Evolutionary conservation across 345 rosid genomes (phyloP).

Genomic region (Abelmoschus esculentus): DNA sequence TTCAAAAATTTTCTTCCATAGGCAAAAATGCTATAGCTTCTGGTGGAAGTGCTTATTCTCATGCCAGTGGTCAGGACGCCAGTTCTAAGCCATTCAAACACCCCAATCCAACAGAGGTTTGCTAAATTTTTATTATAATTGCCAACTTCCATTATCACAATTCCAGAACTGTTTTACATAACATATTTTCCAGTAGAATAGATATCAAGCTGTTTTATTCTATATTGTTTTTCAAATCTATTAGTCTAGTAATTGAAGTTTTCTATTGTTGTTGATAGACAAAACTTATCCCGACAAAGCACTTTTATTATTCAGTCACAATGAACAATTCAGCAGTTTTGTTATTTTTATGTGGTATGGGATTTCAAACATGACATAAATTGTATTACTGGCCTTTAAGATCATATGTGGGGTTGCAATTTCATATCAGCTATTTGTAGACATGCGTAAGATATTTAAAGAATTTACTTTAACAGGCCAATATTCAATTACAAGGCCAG

Average conservation of each 20-base stretch:
- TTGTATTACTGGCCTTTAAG: neutral
- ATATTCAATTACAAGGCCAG: conserved; percentile 29
- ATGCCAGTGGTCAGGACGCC: conserved; percentile 20
- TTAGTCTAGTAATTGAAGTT: neutral
- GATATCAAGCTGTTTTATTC: neutral
- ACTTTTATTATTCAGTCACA: neutral
- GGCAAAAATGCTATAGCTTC: conserved; percentile 22
- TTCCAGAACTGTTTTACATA: neutral
- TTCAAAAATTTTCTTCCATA: conserved; percentile 36
- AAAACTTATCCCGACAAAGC: neutral
- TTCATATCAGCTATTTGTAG: neutral
- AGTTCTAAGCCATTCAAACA: conserved; percentile 23
- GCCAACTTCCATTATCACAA: neutral
- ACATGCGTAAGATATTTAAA: neutral
- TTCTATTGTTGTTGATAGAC: neutral
- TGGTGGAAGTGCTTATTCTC: conserved; percentile 25
- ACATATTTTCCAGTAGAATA: neutral
- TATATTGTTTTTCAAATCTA: neutral
- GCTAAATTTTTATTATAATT: conserved; percentile 16
- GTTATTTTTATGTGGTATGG: neutral
- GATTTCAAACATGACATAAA: neutral
- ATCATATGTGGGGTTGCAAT: neutral
- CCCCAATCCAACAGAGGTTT: conserved; percentile 31
- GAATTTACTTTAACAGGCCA: conserved; percentile 29
- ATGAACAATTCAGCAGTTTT: neutral